These are phyloP conservation scores for Phytophthora pinifolia DNA, from an alignment of 352 stramenopile genomes.

Conservation along the genomic window DNA sequence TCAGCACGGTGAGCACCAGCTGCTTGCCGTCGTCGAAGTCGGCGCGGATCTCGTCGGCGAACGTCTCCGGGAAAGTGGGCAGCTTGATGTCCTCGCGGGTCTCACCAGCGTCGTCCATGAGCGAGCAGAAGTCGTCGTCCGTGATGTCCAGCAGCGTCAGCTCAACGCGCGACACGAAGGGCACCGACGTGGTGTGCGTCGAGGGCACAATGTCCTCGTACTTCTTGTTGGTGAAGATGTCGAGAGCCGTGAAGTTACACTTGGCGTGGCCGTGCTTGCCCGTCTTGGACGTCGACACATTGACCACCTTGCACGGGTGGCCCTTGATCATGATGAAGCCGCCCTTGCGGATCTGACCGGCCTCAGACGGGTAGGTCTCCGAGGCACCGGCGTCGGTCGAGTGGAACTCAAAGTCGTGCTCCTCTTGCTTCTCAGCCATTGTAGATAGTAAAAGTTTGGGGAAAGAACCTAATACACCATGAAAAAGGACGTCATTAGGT, in stretches of 20 bases:
- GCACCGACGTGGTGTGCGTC: slow-evolving; percentile 98
- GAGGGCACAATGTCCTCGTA: slow-evolving; percentile 99
- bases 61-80: slow-evolving; percentile 93
- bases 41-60: slow-evolving; percentile 96
- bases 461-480: slow-evolving; percentile 14
- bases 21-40: slow-evolving; percentile 97
- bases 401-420: slow-evolving; percentile 90
- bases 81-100: slow-evolving; percentile 99
- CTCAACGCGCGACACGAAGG: slow-evolving; percentile 96
- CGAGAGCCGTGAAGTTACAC: slow-evolving; percentile 98
- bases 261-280: slow-evolving; percentile 99
- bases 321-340: slow-evolving; percentile 99
- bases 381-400: slow-evolving; percentile 97
- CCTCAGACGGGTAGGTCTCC: slow-evolving; percentile 97
- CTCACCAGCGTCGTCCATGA: slow-evolving; percentile 98
- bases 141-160: slow-evolving; percentile 99
- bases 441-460: slow-evolving; percentile 19
- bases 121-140: slow-evolving; percentile 97
- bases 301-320: slow-evolving; percentile 98
- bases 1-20: slow-evolving; percentile 95
- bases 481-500: not conserved
- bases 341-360: slow-evolving; percentile 99
- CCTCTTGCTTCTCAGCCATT: slow-evolving; percentile 51
- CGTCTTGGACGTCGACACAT: slow-evolving; percentile 99
- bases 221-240: slow-evolving; percentile 99